Base-by-base conservation (phyloP, 139 green algal genomes). In the Picochlorum sp. region DNA sequence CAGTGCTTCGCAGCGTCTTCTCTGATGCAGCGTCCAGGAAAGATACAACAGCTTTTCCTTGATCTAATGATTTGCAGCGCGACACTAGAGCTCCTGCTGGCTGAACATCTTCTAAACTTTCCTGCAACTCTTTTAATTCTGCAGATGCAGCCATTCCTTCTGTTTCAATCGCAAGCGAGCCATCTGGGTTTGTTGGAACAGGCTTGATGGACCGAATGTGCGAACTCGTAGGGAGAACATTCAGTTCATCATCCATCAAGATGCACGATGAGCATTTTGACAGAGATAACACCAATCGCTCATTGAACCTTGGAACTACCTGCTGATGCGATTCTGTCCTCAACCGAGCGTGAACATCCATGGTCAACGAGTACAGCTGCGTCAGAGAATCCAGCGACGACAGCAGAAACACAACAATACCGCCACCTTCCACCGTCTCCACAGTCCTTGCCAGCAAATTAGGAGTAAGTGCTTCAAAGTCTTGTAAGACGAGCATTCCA, bases 401-500 rank as follows among this genome's bases (percentile, higher is more conserved):
- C 18, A 99, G 80, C 55, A 99, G 83, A 69, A 99, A 57, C 15
- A 98, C 83, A 18, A 98, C 78, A 30, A 96, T 77, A 50, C 94
- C 94, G 26, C 94, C 94, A 45, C 94, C 94, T 76, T 97, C 92
- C 51, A 99, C 92, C 3, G 94, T 98, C 85, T 99, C 92, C 4
- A 98, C 85, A 1, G 94, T 97, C 51, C 91, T 82, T 0, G 92
- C 94, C 68, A 99, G 75, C 59, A 99, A 77, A 74, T 98, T 98
- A 58, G 94, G 94, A 0, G 90, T 98, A n/a, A 99, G 62, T 2
- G 91, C 90, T 80, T 99, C 94, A 83, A 99, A 99, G 72, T 99
- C 94, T 87, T 98, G 86, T 45, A 98, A 85, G 10, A 98, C 92
- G n/a, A 84, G 88, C 93, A 98, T 98, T 63, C 93, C 93, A 74